Evolutionary conservation across 805 yeast genomes (phyloP).

Genomic region (Blastobotrys americana): DNA sequence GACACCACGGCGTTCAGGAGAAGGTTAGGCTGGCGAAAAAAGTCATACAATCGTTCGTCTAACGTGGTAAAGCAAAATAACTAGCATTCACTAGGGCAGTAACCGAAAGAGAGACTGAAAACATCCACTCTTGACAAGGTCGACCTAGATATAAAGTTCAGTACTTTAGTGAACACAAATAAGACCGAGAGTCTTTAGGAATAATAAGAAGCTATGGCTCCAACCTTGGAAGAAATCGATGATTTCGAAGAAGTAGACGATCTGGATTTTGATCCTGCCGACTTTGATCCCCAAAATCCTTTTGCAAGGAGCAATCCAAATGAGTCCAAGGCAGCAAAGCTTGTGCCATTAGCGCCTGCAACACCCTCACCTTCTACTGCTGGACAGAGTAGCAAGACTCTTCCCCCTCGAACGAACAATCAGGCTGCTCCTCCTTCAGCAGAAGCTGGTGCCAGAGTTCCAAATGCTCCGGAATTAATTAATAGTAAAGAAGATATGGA

Average conservation of each 20-base stretch:
- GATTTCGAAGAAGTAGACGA: constrained; percentile 75
- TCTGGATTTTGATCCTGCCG: constrained; percentile 89
- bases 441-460: constrained; percentile 16
- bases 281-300: constrained; percentile 59
- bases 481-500: constrained; percentile 54
- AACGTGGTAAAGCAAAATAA: no score
- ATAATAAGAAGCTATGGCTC: no score
- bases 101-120: no score
- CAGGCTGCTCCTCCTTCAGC: constrained; percentile 12
- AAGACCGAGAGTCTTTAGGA: no score
- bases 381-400: constrained; percentile 9
- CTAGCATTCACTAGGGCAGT: no score
- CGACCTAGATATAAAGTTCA: no score
- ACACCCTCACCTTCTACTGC: constrained; percentile 10
- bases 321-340: constrained; percentile 4
- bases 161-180: no score
- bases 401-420: constrained; percentile 8
- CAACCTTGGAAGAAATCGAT: constrained; percentile 41
- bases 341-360: constrained; percentile 7
- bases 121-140: no score
- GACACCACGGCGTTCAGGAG: no score
- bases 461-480: constrained; percentile 28
- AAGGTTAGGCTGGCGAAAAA: no score
- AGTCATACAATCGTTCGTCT: no score
- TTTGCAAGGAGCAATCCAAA: constrained; percentile 24